Percentiles rank a stretch among this genome's conserved stretches.
phyloP scores from a whole-genome alignment of 2,329 filamentous ascomycete species.

The Alternaria hordeiaustralica region DNA sequence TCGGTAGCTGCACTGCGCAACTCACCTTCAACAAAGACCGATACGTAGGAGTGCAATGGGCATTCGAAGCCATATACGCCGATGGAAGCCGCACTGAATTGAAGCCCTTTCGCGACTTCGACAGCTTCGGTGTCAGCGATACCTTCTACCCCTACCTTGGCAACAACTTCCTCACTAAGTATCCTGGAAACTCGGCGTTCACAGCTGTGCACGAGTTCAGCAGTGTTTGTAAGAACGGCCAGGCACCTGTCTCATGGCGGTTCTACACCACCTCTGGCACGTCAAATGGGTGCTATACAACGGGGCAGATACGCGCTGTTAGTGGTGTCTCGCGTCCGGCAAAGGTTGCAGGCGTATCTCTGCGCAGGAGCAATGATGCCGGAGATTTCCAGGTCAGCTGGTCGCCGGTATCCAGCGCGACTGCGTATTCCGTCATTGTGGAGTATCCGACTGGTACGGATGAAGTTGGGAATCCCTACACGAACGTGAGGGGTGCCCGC shows the following conservation, averaged over 20 bases:
- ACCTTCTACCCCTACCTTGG: constrained; percentile 8
- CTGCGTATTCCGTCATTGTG: constrained; percentile 16
- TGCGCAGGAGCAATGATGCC: constrained; percentile 4
- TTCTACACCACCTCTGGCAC: constrained; percentile 5
- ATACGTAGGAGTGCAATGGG: constrained; percentile 12
- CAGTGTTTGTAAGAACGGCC: constrained; percentile 8
- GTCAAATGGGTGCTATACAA: not conserved
- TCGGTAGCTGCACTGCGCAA: constrained; percentile 7
- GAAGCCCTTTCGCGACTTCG: constrained; percentile 1
- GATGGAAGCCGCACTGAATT: constrained; percentile 5
- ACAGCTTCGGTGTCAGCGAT: constrained; percentile 10
- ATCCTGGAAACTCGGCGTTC: constrained; percentile 10
- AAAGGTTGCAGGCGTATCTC: not conserved
- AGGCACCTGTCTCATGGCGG: constrained; percentile 12
- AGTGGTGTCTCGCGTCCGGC: not conserved
- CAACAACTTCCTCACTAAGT: constrained; percentile 11
- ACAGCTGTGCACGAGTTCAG: constrained; percentile 14
- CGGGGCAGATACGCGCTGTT: not conserved
- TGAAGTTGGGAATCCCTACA: constrained; percentile 7
- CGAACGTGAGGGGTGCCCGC: constrained; percentile 11
- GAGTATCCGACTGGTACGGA: constrained; percentile 13
- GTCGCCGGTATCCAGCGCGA: constrained; percentile 3
- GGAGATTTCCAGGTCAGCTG: constrained; percentile 11
- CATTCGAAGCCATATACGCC: constrained; percentile 12
- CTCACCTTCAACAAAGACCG: constrained; percentile 13